phyloP scores from a whole-genome alignment of 495 filamentous ascomycete genomes.

The Tuber calosporum region DNA sequence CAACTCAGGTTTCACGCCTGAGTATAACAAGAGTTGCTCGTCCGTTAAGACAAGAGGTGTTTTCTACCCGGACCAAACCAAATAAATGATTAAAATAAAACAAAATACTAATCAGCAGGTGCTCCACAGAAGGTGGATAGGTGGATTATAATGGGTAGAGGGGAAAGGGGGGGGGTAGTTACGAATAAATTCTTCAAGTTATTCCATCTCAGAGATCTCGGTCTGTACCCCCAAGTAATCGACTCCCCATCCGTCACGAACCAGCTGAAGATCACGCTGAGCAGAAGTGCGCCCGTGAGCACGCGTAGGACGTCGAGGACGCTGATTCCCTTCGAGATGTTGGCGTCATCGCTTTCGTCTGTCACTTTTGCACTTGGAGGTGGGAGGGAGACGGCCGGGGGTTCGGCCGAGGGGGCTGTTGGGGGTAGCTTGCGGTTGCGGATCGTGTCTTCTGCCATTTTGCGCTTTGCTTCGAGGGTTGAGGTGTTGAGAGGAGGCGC shows the following conservation, averaged over 20 bases:
- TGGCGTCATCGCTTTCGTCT: slow-evolving; percentile 45
- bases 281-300: slow-evolving; percentile 59
- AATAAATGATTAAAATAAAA: too few species aligned
- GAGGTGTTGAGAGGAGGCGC: slow-evolving; percentile 17
- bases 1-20: slow-evolving; percentile 64
- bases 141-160: too few species aligned
- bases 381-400: neutral
- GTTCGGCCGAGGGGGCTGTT: slow-evolving; percentile 4
- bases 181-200: slow-evolving; percentile 60
- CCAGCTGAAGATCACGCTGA: slow-evolving; percentile 67
- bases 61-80: slow-evolving; percentile 12
- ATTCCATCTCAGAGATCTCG: slow-evolving; percentile 59
- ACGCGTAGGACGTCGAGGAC: slow-evolving; percentile 70
- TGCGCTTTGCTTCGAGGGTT: neutral
- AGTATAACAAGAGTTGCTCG: slow-evolving; percentile 61
- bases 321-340: slow-evolving; percentile 47
- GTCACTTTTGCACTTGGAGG: slow-evolving; percentile 28
- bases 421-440: slow-evolving; percentile 28
- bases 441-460: slow-evolving; percentile 37
- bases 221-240: slow-evolving; percentile 61
- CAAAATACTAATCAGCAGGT: too few species aligned
- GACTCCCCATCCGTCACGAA: slow-evolving; percentile 66
- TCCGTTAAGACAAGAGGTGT: slow-evolving; percentile 57
- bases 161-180: slow-evolving; percentile 23
- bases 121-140: too few species aligned